Evolutionary conservation across 2,329 filamentous ascomycete species (phyloP).

Genomic region (Fusarium continuum): DNA sequence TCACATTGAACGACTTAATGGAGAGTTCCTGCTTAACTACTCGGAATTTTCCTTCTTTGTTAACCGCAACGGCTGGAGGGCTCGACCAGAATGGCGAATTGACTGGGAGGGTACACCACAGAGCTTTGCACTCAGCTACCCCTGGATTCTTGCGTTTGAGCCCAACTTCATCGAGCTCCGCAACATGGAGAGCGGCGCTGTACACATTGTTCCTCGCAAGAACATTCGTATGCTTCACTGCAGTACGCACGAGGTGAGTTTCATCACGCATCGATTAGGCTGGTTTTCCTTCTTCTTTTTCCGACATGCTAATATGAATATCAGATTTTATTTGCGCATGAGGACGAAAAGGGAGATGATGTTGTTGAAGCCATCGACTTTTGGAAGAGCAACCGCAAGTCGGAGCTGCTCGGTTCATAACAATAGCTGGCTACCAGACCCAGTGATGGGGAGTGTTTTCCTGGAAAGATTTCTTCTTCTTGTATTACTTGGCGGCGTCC

Average conservation of each 20-base stretch:
- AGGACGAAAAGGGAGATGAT: slow-evolving; percentile 93
- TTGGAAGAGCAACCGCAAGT: slow-evolving; percentile 76
- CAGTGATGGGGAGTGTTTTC: slow-evolving; percentile 35
- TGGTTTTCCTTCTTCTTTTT: too few relatives aligned
- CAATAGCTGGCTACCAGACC: slow-evolving; percentile 8
- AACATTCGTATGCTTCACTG: slow-evolving; percentile 98
- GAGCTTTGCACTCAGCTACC: slow-evolving; percentile 92
- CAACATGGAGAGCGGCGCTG: slow-evolving; percentile 91
- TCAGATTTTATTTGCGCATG: slow-evolving; percentile 96
- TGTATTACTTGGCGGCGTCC: slow-evolving; percentile 42
- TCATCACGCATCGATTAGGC: not conserved
- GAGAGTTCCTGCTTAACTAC: slow-evolving; percentile 97
- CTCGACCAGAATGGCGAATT: slow-evolving; percentile 94
- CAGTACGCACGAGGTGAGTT: slow-evolving; percentile 88
- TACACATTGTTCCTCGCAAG: slow-evolving; percentile 95
- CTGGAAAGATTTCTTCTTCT: slow-evolving; percentile 43
- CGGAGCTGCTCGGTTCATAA: slow-evolving; percentile 50
- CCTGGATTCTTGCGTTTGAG: slow-evolving; percentile 97
- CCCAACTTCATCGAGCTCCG: slow-evolving; percentile 97
- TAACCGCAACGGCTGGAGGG: slow-evolving; percentile 97
- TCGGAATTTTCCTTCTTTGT: slow-evolving; percentile 99
- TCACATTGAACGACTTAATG: slow-evolving; percentile 95
- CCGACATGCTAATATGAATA: slow-evolving; percentile 16
- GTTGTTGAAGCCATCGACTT: slow-evolving; percentile 96
- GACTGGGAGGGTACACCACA: slow-evolving; percentile 96